Evolutionary conservation across 495 filamentous ascomycete genomes (phyloP), one percentile per base, ranked within the genome.

Genomic region (Cairneyella variabilis): DNA sequence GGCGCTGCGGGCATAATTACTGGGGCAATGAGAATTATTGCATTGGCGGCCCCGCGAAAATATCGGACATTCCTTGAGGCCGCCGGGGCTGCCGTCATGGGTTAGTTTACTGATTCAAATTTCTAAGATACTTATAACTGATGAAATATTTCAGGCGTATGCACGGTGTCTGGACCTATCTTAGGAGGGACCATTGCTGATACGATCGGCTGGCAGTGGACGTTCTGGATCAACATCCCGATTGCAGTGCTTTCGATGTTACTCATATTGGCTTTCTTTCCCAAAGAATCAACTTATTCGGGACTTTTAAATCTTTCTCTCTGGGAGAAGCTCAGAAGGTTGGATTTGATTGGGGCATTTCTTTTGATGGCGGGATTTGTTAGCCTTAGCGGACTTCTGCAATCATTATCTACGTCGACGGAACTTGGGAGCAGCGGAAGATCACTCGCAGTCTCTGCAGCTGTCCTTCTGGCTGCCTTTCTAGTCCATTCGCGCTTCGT

Each of bases 1-100:
- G 90, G 89, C 3, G 88, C 85, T 36, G 90, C 89, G 52, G 90
- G 90, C 2, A 76, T 91, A 37, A 74, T 91, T n/a, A 82, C 88
- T 17, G 66, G 92, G 57, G 84, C 86, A 17, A 89, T 91, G 60
- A 89, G 92, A 46, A 78, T 76, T 56, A 89, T 95, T 48, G 80
- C 82, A 11, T 89, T 93, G 69, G 60, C 90, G 45, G 89, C 90
- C 53, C 75, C 86, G 72, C 21, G 41, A 11, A 22, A 7, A 44
- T n/a, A 38, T 38, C 36, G 36, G 36, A 38, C 36, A 38, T 38
- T 38, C 12, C 36, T 38, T 17, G 36, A 38, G 20, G 36, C 36
- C 20, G 36, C 36, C 1, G 36, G 36, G 6, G 36, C 36, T 38
- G 14, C 20, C 3, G 36, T 38, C 20, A 38, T 38, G 36, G 36